Percentiles rank a stretch among this genome's conserved stretches.
Evolutionary conservation across 495 filamentous ascomycete genomes (phyloP).

Genomic region (Cladorrhinum samala): DNA sequence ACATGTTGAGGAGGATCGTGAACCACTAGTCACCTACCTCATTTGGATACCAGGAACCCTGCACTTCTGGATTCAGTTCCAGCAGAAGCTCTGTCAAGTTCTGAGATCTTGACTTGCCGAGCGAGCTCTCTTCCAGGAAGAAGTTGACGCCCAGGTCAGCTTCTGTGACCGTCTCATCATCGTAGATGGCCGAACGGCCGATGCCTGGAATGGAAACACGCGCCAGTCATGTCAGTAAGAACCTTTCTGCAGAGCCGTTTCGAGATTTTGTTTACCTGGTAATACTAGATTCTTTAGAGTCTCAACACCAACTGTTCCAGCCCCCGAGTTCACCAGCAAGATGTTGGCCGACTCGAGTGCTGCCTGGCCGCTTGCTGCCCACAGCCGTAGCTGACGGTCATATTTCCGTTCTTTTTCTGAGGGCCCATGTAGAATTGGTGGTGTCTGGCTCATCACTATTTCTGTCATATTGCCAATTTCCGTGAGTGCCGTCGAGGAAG

Average conservation of each 20-base stretch:
- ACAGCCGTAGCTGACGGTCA: conserved; percentile 90
- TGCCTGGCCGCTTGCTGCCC: conserved; percentile 87
- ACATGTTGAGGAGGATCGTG: neutral
- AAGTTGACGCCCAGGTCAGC: conserved; percentile 92
- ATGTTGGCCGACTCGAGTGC: conserved; percentile 87
- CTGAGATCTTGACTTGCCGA: conserved; percentile 77
- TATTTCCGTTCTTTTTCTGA: conserved; percentile 90
- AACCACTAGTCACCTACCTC: conserved; percentile 30
- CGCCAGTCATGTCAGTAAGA: too few species aligned
- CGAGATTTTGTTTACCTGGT: too few species aligned
- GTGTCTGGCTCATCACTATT: conserved; percentile 43
- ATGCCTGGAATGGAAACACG: conserved; percentile 59
- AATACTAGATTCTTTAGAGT: conserved; percentile 94
- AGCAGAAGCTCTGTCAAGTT: conserved; percentile 66
- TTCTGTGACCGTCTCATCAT: conserved; percentile 69
- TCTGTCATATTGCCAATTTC: conserved; percentile 38
- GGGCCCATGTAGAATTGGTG: conserved; percentile 53
- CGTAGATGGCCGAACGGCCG: conserved; percentile 90
- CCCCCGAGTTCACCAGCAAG: conserved; percentile 76
- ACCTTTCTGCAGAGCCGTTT: too few species aligned
- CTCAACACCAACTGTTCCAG: conserved; percentile 82
- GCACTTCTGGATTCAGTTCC: conserved; percentile 94
- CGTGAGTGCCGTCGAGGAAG: neutral
- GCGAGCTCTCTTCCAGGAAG: conserved; percentile 73
- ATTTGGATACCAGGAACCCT: conserved; percentile 56